Percentiles rank a stretch among this genome's conserved stretches.
Conservation (phyloP, 352 stramenopile genomes). For the Phytophthora pini region DNA sequence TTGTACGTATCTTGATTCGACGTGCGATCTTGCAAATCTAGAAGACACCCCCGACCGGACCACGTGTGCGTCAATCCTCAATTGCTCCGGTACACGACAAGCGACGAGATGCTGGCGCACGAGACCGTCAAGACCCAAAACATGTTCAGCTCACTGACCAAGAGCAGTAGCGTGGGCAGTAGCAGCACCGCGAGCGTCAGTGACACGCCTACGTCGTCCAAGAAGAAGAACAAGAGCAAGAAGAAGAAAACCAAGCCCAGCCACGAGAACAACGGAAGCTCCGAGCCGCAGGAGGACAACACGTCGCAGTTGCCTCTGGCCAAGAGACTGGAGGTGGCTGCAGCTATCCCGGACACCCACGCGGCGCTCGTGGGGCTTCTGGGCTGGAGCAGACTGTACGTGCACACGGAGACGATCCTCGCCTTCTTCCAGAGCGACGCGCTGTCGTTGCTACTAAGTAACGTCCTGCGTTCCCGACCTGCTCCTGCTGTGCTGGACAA, state of each 20-base stretch:
- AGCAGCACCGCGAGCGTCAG: slow-evolving; percentile 25
- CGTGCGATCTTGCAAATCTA: slow-evolving; percentile 32
- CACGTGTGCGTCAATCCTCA: background rate
- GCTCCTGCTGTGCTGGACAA: slow-evolving; percentile 56
- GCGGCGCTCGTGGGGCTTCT: slow-evolving; percentile 76
- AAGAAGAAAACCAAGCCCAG: slow-evolving; percentile 41
- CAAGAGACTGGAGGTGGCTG: slow-evolving; percentile 70
- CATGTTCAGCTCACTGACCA: slow-evolving; percentile 47
- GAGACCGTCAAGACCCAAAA: slow-evolving; percentile 45
- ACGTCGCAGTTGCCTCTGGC: slow-evolving; percentile 56
- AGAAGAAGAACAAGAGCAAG: slow-evolving; percentile 38
- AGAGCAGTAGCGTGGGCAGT: slow-evolving; percentile 28
- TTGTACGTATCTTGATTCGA: too few relatives aligned
- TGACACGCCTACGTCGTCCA: slow-evolving; percentile 28
- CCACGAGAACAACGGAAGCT: background rate
- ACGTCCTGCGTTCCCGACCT: slow-evolving; percentile 57
- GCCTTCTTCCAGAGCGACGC: slow-evolving; percentile 76
- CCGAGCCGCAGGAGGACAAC: slow-evolving; percentile 23
- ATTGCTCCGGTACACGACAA: background rate
- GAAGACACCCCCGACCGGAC: slow-evolving; percentile 4
- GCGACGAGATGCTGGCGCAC: slow-evolving; percentile 34
- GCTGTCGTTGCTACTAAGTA: slow-evolving; percentile 64
- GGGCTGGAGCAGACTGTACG: slow-evolving; percentile 72
- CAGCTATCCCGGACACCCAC: slow-evolving; percentile 69
- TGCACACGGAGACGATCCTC: slow-evolving; percentile 70